A percentile compares a stretch with the other conserved stretches of the same genome.
These are phyloP conservation scores for Medicago truncatula DNA, from an alignment of 306 rosid genomes.

Conservation along the genomic window MtrunA17r5.0-ANR NC_053042.1:32386001-32386500, in stretches of 20 bases:
- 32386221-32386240: conserved; percentile 25
- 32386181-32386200: no score
- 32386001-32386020: conserved; percentile 28
- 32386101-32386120: neutral
- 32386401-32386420: conserved; percentile 63
- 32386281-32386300: conserved; percentile 41
- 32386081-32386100: conserved; percentile 17
- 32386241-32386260: neutral
- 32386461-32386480: conserved; percentile 66
- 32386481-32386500: conserved; percentile 61
- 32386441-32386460: conserved; percentile 70
- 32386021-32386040: conserved; percentile 40
- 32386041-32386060: conserved; percentile 62
- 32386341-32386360: conserved; percentile 49
- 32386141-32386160: neutral
- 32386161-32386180: no score
- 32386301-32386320: conserved; percentile 83
- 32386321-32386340: conserved; percentile 63
- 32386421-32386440: conserved; percentile 64
- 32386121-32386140: conserved; percentile 6
- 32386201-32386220: conserved; percentile 1
- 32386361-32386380: conserved; percentile 69
- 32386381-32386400: conserved; percentile 74
- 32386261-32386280: neutral
- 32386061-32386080: conserved; percentile 83